These are phyloP conservation scores for Gremmenia infestans DNA, from an alignment of 2,329 filamentous ascomycete genomes.

Conservation along the genomic window DNA sequence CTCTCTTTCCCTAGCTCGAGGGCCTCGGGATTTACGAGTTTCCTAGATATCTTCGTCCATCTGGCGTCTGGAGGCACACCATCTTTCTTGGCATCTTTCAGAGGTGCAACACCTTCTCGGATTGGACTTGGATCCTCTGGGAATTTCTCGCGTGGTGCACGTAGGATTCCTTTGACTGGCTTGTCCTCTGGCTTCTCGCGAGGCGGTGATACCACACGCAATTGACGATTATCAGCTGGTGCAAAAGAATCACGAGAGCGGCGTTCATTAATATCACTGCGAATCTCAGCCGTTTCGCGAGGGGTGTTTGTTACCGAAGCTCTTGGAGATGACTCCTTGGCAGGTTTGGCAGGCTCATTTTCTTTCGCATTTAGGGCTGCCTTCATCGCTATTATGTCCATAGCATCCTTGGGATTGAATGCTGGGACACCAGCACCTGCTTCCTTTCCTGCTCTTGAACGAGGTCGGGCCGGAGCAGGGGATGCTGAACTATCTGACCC, in stretches of 20 bases:
- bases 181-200: conserved; percentile 60
- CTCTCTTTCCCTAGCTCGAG: conserved; percentile 82
- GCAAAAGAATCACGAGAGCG: conserved; percentile 19
- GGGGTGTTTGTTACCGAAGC: conserved; percentile 20
- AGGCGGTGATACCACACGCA: conserved; percentile 67
- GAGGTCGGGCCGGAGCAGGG: conserved; percentile 16
- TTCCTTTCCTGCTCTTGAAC: conserved; percentile 12
- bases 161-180: conserved; percentile 77
- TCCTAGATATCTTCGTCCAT: conserved; percentile 90
- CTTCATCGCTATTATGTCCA: conserved; percentile 31
- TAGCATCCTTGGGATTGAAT: conserved; percentile 32
- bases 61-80: conserved; percentile 74
- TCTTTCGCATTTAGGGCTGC: conserved; percentile 27
- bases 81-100: conserved; percentile 78
- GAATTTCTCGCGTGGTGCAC: conserved; percentile 75
- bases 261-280: conserved; percentile 23
- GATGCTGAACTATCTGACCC: conserved; percentile 23
- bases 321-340: conserved; percentile 20
- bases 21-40: conserved; percentile 84
- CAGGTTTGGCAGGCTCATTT: conserved; percentile 8
- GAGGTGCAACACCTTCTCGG: conserved; percentile 86
- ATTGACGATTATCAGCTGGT: conserved; percentile 19
- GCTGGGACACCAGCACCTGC: conserved; percentile 18
- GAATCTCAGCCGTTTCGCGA: conserved; percentile 23
- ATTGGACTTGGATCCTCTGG: conserved; percentile 81